A percentile compares a stretch with the other conserved stretches of the same genome.
These are phyloP conservation scores for Wickerhamiella kazuoi DNA, from an alignment of 805 yeast genomes.

Conservation along the genomic window DNA sequence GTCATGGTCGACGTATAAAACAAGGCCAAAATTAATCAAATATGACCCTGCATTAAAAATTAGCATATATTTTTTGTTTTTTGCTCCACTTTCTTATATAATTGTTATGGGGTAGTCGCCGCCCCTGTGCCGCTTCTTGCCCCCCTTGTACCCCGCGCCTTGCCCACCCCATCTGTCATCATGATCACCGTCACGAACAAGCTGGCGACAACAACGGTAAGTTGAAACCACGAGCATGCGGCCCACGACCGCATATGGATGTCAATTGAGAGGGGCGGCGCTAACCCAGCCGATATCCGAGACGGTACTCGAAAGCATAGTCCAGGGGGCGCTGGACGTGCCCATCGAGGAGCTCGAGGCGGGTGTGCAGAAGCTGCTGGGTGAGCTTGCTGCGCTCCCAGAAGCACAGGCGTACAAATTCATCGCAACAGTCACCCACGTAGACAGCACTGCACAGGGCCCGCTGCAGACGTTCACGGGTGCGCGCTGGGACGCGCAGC, in stretches of 20 bases:
- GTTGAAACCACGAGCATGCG: too few species aligned
- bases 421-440: conserved; percentile 8
- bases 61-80: too few species aligned
- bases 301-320: neutral
- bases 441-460: conserved; percentile 8
- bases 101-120: too few species aligned
- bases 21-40: too few species aligned
- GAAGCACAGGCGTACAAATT: conserved; percentile 12
- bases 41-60: too few species aligned
- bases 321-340: neutral
- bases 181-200: conserved; percentile 7
- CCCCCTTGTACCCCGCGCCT: neutral
- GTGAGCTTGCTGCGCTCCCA: conserved; percentile 4
- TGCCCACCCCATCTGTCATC: conserved; percentile 1
- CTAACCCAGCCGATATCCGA: neutral
- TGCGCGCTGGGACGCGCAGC: conserved; percentile 15
- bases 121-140: too few species aligned
- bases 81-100: too few species aligned
- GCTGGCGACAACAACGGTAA: conserved; percentile 9
- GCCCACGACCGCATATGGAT: too few species aligned
- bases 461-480: conserved; percentile 10
- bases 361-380: neutral
- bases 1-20: conserved; percentile 30
- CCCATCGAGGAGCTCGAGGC: conserved; percentile 1
- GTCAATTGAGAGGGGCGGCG: too few species aligned